These are phyloP conservation scores for Triangularia setosa DNA, from an alignment of 2,329 filamentous ascomycete species.

Conservation along the genomic window DNA sequence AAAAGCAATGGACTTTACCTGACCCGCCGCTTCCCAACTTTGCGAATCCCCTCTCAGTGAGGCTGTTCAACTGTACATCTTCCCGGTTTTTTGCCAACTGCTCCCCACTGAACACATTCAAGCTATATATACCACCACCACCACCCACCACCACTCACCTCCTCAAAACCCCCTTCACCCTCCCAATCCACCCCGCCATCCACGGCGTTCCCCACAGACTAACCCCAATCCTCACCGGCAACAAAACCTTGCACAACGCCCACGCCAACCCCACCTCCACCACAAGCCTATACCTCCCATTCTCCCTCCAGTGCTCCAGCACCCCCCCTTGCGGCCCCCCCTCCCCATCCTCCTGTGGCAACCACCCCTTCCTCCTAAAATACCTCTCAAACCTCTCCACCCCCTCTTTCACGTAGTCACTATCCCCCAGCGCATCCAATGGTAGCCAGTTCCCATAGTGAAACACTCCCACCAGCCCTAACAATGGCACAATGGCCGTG, in stretches of 20 bases:
- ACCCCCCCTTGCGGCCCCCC: slow-evolving; percentile 23
- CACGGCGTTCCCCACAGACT: slow-evolving; percentile 90
- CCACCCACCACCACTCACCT: slow-evolving; percentile 9
- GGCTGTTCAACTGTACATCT: no score
- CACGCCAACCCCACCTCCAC: slow-evolving; percentile 81
- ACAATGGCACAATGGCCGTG: slow-evolving; percentile 76
- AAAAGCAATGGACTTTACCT: slow-evolving; percentile 59
- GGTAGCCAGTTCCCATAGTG: slow-evolving; percentile 62
- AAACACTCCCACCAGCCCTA: slow-evolving; percentile 71
- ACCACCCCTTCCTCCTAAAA: slow-evolving; percentile 76
- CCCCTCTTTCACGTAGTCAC: slow-evolving; percentile 54
- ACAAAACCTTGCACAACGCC: slow-evolving; percentile 78
- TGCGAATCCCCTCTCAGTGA: no score
- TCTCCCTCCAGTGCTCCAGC: slow-evolving; percentile 37
- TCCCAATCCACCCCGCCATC: slow-evolving; percentile 70
- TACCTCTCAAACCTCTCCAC: slow-evolving; percentile 73
- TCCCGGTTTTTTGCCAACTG: background rate
- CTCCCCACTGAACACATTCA: background rate
- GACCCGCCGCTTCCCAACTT: background rate
- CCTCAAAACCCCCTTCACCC: slow-evolving; percentile 30
- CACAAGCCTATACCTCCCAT: slow-evolving; percentile 52
- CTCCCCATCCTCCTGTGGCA: slow-evolving; percentile 39
- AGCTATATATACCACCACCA: background rate
- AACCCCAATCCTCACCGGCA: slow-evolving; percentile 70
- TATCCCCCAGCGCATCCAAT: slow-evolving; percentile 58